A percentile compares a stretch with the other conserved stretches of the same genome.
These are phyloP conservation scores for Fusarium illudens DNA, from an alignment of 2,329 filamentous ascomycete genomes.

Conservation along the genomic window DNA sequence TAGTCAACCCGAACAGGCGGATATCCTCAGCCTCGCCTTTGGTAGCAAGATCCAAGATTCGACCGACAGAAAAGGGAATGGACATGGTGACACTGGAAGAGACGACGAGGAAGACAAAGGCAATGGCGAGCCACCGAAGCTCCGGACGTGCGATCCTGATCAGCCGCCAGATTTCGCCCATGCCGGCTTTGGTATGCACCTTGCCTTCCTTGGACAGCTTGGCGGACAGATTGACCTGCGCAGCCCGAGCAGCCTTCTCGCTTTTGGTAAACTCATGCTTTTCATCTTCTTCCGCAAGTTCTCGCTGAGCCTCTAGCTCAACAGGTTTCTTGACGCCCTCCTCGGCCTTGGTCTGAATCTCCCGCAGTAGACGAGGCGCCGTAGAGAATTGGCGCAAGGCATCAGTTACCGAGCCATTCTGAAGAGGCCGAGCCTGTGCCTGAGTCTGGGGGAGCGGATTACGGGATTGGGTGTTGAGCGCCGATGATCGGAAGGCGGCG, in stretches of 20 bases:
- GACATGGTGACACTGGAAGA: constrained; percentile 96
- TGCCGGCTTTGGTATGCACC: constrained; percentile 64
- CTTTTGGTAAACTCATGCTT: constrained; percentile 67
- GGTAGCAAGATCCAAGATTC: constrained; percentile 91
- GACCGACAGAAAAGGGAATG: constrained; percentile 94
- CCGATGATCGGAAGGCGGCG: constrained; percentile 34
- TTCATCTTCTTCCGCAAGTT: constrained; percentile 46
- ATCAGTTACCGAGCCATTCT: constrained; percentile 19
- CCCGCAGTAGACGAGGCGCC: constrained; percentile 32
- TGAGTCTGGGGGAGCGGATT: constrained; percentile 5
- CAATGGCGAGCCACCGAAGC: constrained; percentile 76
- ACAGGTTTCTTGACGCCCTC: constrained; percentile 50
- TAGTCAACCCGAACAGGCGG: constrained; percentile 81
- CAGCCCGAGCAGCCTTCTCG: constrained; percentile 85
- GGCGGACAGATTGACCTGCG: constrained; percentile 88
- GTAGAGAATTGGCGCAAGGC: constrained; percentile 46
- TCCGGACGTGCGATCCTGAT: constrained; percentile 91
- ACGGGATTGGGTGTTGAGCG: constrained; percentile 9
- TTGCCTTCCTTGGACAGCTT: constrained; percentile 86
- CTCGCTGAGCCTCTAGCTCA: constrained; percentile 43
- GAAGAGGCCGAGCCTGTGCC: constrained; percentile 7
- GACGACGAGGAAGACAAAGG: constrained; percentile 85
- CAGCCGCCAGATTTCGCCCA: constrained; percentile 83
- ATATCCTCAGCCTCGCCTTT: constrained; percentile 72
- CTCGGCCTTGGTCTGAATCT: constrained; percentile 41